Percentiles rank a stretch among this genome's conserved stretches.
Evolutionary conservation across 305 asterid genomes (phyloP).

Genomic region (Salvia sclarea): DNA sequence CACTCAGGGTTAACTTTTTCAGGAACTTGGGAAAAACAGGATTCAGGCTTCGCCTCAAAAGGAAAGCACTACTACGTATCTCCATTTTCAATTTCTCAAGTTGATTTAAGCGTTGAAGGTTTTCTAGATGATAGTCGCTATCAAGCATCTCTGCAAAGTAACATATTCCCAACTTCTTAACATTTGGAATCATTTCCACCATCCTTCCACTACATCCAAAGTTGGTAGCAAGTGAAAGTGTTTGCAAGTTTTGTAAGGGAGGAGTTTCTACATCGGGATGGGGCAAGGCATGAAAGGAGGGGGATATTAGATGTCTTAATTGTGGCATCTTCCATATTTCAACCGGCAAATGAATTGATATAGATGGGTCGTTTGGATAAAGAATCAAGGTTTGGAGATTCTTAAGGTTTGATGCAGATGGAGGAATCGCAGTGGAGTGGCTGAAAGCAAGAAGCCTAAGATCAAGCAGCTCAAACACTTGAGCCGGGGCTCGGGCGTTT

Average conservation of each 20-base stretch:
- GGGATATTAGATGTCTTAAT: slow-evolving; percentile 23
- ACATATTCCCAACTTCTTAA: background rate
- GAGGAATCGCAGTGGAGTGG: background rate
- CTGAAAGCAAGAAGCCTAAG: slow-evolving; percentile 7
- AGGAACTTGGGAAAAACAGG: background rate
- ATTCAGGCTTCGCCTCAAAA: background rate
- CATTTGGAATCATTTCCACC: slow-evolving; percentile 2
- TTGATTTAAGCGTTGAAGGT: background rate
- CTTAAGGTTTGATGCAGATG: slow-evolving; percentile 16
- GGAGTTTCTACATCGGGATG: background rate
- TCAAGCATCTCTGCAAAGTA: background rate
- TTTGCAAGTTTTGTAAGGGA: slow-evolving; percentile 1
- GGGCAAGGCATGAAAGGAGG: background rate
- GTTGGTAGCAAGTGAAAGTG: background rate
- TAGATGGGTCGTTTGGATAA: background rate
- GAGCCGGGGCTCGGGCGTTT: background rate
- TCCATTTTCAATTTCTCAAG: slow-evolving; percentile 14
- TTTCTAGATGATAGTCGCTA: background rate
- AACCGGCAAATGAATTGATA: background rate
- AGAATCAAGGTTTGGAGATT: slow-evolving; percentile 30
- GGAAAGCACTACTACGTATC: too few species aligned
- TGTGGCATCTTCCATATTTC: slow-evolving; percentile 25
- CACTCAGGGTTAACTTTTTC: slow-evolving; percentile 20
- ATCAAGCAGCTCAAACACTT: slow-evolving; percentile 14
- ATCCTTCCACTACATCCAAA: background rate